Conservation (phyloP, 2,329 filamentous ascomycete genomes). For the Ophiostoma himal-ulmi region DNA sequence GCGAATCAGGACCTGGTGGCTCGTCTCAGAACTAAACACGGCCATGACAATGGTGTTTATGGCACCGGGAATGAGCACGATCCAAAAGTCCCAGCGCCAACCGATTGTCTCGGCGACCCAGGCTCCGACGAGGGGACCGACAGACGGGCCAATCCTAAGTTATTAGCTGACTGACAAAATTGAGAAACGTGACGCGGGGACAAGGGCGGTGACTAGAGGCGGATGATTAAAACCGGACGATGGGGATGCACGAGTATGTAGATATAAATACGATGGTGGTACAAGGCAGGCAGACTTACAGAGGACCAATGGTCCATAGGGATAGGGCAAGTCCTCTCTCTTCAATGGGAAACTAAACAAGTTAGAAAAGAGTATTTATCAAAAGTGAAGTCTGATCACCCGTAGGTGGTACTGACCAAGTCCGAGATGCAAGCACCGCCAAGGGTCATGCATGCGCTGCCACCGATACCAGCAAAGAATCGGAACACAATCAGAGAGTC, state of each 20-base stretch:
- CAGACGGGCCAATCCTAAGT: not conserved
- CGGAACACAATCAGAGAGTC: constrained; percentile 33
- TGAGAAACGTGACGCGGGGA: not conserved
- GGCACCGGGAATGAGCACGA: constrained; percentile 44
- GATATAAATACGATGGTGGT: not conserved
- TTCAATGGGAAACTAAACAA: constrained; percentile 36
- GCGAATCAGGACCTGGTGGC: constrained; percentile 46
- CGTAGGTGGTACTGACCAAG: constrained; percentile 7
- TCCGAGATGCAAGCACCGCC: constrained; percentile 25
- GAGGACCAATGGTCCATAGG: constrained; percentile 34
- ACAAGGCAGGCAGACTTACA: not conserved
- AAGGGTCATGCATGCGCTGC: constrained; percentile 24
- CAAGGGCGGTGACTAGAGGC: not conserved
- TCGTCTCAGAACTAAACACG: constrained; percentile 43
- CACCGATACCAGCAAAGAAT: constrained; percentile 26
- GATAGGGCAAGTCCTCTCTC: constrained; percentile 54
- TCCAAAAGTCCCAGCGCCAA: constrained; percentile 41
- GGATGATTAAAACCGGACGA: not conserved
- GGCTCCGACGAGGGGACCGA: constrained; percentile 42
- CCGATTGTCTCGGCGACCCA: constrained; percentile 43
- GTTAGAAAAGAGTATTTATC: not conserved
- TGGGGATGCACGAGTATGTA: not conserved
- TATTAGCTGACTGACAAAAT: not conserved
- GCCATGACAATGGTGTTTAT: constrained; percentile 36
- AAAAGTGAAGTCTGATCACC: not conserved